Evolutionary conservation across 2,329 filamentous ascomycete genomes (phyloP).

Genomic region (Emmonsiellopsis sp.): DNA sequence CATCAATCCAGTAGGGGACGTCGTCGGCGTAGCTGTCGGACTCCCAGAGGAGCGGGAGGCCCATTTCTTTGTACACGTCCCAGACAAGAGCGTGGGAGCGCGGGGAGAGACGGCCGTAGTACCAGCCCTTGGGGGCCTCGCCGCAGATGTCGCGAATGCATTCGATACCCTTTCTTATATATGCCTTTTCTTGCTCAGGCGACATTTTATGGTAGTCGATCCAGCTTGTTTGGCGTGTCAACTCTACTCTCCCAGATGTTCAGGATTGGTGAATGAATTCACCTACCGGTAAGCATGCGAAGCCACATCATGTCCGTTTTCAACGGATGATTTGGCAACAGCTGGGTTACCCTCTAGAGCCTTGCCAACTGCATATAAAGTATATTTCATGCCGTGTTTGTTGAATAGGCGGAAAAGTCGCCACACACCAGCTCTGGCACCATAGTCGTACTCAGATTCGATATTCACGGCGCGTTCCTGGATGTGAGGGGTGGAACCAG

Average conservation of each 20-base stretch:
- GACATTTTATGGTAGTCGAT: conserved; percentile 39
- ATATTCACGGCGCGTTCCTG: conserved; percentile 38
- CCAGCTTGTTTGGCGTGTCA: conserved; percentile 21
- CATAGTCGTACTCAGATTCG: conserved; percentile 45
- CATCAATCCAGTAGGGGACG: conserved; percentile 46
- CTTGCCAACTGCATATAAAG: conserved; percentile 41
- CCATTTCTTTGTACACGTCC: conserved; percentile 44
- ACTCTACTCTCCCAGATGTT: not conserved
- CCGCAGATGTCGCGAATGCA: conserved; percentile 35
- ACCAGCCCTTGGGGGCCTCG: conserved; percentile 39
- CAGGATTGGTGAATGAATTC: not conserved
- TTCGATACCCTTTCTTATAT: conserved; percentile 36
- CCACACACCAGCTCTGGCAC: conserved; percentile 42
- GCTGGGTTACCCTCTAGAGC: conserved; percentile 40
- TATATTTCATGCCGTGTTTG: conserved; percentile 40
- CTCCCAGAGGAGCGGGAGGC: conserved; percentile 40
- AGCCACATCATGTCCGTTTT: conserved; percentile 42
- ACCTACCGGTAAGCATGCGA: conserved; percentile 36
- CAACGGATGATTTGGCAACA: conserved; percentile 36
- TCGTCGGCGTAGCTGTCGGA: conserved; percentile 46
- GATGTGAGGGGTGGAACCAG: conserved; percentile 20
- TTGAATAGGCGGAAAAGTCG: conserved; percentile 42
- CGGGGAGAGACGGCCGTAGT: conserved; percentile 38
- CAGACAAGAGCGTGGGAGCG: conserved; percentile 38
- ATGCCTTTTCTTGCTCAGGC: conserved; percentile 38